These are phyloP conservation scores for Fusarium multiceps DNA, from an alignment of 2,329 filamentous ascomycete species.

Conservation along the genomic window DNA sequence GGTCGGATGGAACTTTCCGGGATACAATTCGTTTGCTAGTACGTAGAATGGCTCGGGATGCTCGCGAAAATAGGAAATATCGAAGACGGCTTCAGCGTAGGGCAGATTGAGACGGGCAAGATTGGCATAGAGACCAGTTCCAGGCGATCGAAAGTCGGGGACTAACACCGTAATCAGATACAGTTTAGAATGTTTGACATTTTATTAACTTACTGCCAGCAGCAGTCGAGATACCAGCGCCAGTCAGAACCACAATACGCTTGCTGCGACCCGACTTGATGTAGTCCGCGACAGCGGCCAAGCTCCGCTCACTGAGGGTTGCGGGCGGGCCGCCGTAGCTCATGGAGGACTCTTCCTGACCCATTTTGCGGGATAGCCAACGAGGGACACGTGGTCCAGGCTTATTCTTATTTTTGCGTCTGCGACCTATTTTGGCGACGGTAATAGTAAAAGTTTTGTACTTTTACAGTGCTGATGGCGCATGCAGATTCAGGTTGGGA, in stretches of 20 bases:
- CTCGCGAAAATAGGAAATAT: conserved; percentile 86
- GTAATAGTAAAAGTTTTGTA: conserved; percentile 2
- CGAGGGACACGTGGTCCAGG: conserved; percentile 49
- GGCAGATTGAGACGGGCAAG: conserved; percentile 87
- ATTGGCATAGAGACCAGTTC: conserved; percentile 94
- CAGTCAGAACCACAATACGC: conserved; percentile 87
- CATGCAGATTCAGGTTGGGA: conserved; percentile 17
- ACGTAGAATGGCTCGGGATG: conserved; percentile 93
- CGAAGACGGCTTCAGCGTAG: conserved; percentile 92
- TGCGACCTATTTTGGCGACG: conserved; percentile 55
- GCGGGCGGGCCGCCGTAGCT: conserved; percentile 72
- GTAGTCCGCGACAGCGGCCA: conserved; percentile 82
- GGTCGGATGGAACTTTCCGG: conserved; percentile 88
- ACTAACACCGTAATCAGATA: conserved; percentile 62
- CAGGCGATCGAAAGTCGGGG: conserved; percentile 93
- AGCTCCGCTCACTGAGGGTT: conserved; percentile 74
- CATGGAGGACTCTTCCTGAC: conserved; percentile 81
- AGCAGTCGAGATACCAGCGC: conserved; percentile 86
- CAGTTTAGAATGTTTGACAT: neutral
- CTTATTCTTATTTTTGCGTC: conserved; percentile 52
- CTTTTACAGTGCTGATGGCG: conserved; percentile 16
- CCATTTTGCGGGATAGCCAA: conserved; percentile 72
- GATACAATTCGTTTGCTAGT: conserved; percentile 90
- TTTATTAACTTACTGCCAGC: conserved; percentile 64
- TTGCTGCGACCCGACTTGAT: conserved; percentile 76